These are phyloP conservation scores for Novymonas esmeraldas DNA, from an alignment of 208 protist genomes.

Conservation along the genomic window DNA sequence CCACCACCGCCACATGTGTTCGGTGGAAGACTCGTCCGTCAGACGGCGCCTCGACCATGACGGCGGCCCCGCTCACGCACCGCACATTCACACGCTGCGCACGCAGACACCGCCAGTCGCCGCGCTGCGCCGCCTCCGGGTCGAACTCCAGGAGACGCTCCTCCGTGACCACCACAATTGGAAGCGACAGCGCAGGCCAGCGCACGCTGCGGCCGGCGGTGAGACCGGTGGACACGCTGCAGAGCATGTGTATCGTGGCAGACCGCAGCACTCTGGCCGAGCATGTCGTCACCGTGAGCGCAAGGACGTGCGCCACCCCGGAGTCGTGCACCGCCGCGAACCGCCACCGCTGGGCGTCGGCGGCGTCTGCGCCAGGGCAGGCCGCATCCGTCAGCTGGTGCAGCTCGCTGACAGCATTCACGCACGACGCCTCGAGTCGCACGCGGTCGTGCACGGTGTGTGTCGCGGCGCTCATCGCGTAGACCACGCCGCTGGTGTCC, in stretches of 20 bases:
- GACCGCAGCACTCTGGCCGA: background rate
- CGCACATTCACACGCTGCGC: constrained; percentile 57
- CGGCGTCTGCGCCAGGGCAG: background rate
- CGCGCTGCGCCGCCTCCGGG: constrained; percentile 18
- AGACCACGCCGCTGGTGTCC: constrained; percentile 67
- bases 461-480: constrained; percentile 27
- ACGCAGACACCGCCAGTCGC: constrained; percentile 1
- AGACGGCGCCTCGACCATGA: constrained; percentile 6
- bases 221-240: constrained; percentile 44
- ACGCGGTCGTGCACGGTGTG: constrained; percentile 11
- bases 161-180: constrained; percentile 42
- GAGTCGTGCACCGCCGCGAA: constrained; percentile 48
- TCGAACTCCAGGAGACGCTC: constrained; percentile 38
- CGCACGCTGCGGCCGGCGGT: constrained; percentile 55
- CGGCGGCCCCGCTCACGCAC: constrained; percentile 59
- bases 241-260: constrained; percentile 8
- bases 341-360: constrained; percentile 15
- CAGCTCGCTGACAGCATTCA: constrained; percentile 56
- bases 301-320: constrained; percentile 38
- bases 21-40: background rate
- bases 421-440: constrained; percentile 39
- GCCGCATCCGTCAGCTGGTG: background rate
- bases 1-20: constrained; percentile 32
- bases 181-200: constrained; percentile 28
- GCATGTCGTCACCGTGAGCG: background rate